Percentiles rank a stretch among this genome's conserved stretches.
These are phyloP conservation scores for Trichosporon sp. DNA, from an alignment of 1,284 basidiomycete genomes.

Conservation along the genomic window DNA sequence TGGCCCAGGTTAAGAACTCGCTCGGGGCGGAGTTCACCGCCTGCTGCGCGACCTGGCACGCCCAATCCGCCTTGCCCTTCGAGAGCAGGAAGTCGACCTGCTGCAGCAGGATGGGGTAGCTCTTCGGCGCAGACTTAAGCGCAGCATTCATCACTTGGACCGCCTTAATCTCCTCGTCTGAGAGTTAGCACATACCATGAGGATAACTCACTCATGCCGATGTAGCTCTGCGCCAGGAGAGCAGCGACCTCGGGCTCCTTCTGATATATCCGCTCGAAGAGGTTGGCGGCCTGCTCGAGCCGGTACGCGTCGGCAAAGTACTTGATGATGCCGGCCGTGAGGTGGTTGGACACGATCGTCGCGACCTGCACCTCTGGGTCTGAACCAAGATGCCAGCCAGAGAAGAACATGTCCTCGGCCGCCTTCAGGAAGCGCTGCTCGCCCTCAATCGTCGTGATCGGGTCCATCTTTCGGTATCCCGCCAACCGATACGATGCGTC, in stretches of 20 bases:
- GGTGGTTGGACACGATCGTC: slow-evolving; percentile 94
- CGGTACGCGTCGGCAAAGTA: slow-evolving; percentile 93
- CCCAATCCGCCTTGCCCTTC: slow-evolving; percentile 85
- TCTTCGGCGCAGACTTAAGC: slow-evolving; percentile 81
- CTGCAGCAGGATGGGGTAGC: slow-evolving; percentile 89
- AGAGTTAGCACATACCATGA: not conserved
- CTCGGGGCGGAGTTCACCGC: slow-evolving; percentile 97
- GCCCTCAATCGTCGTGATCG: slow-evolving; percentile 84
- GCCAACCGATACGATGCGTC: slow-evolving; percentile 89
- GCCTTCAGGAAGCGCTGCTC: slow-evolving; percentile 89
- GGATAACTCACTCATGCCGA: slow-evolving; percentile 86
- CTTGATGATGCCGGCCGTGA: slow-evolving; percentile 92
- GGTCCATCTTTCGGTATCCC: slow-evolving; percentile 93
- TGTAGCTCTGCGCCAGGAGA: slow-evolving; percentile 83
- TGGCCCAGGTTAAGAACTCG: slow-evolving; percentile 99
- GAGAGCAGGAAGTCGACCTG: slow-evolving; percentile 87
- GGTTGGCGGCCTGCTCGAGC: slow-evolving; percentile 84
- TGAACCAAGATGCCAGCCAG: slow-evolving; percentile 97
- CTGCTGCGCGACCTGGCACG: slow-evolving; percentile 84
- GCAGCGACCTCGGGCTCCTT: slow-evolving; percentile 88
- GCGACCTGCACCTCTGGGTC: slow-evolving; percentile 99
- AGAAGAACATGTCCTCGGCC: slow-evolving; percentile 85
- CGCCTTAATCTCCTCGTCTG: slow-evolving; percentile 97
- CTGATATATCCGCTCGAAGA: slow-evolving; percentile 87
- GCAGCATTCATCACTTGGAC: slow-evolving; percentile 89